Evolutionary conservation across 1,284 basidiomycete genomes (phyloP).

Genomic region (Cutaneotrichosporon dermatis): DNA sequence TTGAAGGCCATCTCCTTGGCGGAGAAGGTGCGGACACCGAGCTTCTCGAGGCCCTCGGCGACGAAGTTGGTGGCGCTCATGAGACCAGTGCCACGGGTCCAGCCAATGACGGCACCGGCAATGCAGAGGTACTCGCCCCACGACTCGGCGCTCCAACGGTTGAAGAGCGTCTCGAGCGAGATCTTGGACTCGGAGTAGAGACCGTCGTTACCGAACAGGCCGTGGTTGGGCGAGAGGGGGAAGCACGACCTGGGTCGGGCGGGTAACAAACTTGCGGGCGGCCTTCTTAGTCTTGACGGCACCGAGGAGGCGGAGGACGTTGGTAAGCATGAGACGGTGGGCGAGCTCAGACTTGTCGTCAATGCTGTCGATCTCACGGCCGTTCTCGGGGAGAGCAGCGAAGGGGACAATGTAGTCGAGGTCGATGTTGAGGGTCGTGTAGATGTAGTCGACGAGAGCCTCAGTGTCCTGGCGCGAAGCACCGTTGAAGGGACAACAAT

Average conservation of each 20-base stretch:
- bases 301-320: slow-evolving; percentile 89
- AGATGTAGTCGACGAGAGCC: slow-evolving; percentile 96
- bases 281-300: slow-evolving; percentile 98
- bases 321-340: slow-evolving; percentile 91
- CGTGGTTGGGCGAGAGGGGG: slow-evolving; percentile 95
- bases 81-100: slow-evolving; percentile 96
- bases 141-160: slow-evolving; percentile 95
- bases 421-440: slow-evolving; percentile 87
- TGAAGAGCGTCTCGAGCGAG: slow-evolving; percentile 94
- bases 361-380: slow-evolving; percentile 91
- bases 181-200: slow-evolving; percentile 99
- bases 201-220: slow-evolving; percentile 95
- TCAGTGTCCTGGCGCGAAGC: slow-evolving; percentile 93
- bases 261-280: slow-evolving; percentile 88
- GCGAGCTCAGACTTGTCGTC: slow-evolving; percentile 98
- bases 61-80: slow-evolving; percentile 96
- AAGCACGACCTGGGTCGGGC: slow-evolving; percentile 95
- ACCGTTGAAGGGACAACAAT: slow-evolving; percentile 98
- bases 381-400: slow-evolving; percentile 96
- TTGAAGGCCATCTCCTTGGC: slow-evolving; percentile 99
- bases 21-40: slow-evolving; percentile 95
- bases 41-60: slow-evolving; percentile 86
- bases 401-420: slow-evolving; percentile 98
- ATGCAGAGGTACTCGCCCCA: slow-evolving; percentile 99
- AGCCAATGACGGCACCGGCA: slow-evolving; percentile 96